phyloP scores from a whole-genome alignment of 2,329 filamentous ascomycete species.

The Ophiostoma populinum region DNA sequence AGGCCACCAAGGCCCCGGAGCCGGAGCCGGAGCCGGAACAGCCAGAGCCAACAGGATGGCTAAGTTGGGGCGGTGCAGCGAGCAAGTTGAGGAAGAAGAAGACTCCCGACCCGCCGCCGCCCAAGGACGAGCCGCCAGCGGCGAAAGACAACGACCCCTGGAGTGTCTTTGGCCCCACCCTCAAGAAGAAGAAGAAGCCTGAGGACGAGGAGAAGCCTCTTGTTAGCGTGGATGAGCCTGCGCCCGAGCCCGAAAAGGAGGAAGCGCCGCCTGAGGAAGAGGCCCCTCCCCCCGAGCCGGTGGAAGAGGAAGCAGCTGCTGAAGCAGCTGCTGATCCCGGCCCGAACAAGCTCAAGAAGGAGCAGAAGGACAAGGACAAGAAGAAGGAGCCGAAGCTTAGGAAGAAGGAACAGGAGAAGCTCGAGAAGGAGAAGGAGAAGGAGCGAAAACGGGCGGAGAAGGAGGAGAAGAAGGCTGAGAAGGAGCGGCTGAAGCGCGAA shows the following conservation, averaged over 20 bases:
- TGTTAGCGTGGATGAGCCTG: constrained; percentile 16
- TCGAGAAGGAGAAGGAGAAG: constrained; percentile 24
- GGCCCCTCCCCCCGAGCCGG: constrained; percentile 19
- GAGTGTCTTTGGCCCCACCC: constrained; percentile 16
- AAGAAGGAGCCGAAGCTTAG: constrained; percentile 27
- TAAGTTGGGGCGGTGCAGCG: constrained; percentile 4
- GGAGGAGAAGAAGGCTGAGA: constrained; percentile 23
- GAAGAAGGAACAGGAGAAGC: constrained; percentile 33
- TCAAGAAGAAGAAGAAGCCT: constrained; percentile 15
- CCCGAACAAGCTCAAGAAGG: constrained; percentile 20
- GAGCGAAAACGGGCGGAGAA: constrained; percentile 21
- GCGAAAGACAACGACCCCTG: constrained; percentile 17
- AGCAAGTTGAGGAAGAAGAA: constrained; percentile 14
- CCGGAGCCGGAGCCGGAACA: too few species aligned
- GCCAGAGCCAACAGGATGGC: constrained; percentile 7
- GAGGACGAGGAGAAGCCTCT: constrained; percentile 26
- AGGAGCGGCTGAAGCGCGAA: constrained; percentile 14
- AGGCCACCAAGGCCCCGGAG: constrained; percentile 1
- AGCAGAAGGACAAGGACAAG: constrained; percentile 20
- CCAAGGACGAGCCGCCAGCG: constrained; percentile 25
- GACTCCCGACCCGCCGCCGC: constrained; percentile 15
- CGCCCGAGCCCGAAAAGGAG: constrained; percentile 24
- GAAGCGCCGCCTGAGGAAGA: constrained; percentile 23
- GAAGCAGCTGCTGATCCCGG: constrained; percentile 25
- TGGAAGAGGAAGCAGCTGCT: constrained; percentile 7